A percentile compares a stretch with the other conserved stretches of the same genome.
Conservation (phyloP, 2,329 filamentous ascomycete genomes). For the Colletotrichum chlorophyti region DNA sequence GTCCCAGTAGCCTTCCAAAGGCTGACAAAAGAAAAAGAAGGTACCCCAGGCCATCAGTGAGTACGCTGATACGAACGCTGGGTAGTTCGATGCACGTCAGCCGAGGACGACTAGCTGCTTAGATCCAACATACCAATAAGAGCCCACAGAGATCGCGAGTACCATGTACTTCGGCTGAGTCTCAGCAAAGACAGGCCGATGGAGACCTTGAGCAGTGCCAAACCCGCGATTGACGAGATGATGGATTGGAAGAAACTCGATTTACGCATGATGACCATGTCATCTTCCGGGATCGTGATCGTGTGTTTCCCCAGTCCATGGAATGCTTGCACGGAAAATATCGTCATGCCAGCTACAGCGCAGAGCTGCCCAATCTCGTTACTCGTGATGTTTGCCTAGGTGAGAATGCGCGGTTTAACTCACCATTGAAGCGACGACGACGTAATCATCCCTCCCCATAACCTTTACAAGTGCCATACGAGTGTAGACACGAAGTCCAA, state of each 20-base stretch:
- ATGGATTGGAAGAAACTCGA: constrained; percentile 54
- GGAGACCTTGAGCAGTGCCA: constrained; percentile 33
- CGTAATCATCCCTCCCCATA: constrained; percentile 37
- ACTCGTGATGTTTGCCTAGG: neutral
- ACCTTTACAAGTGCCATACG: constrained; percentile 31
- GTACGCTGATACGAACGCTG: constrained; percentile 31
- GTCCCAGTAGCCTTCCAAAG: constrained; percentile 11
- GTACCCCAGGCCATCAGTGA: constrained; percentile 29
- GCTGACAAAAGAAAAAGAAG: constrained; percentile 7
- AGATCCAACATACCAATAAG: constrained; percentile 31
- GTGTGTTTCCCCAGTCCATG: constrained; percentile 55
- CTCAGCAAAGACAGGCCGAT: constrained; percentile 32
- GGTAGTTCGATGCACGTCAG: accelerated
- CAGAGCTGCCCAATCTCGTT: constrained; percentile 32
- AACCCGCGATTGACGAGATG: constrained; percentile 43
- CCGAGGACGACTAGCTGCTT: too few species aligned
- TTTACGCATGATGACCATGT: constrained; percentile 45
- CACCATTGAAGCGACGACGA: constrained; percentile 35
- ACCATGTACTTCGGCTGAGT: constrained; percentile 33
- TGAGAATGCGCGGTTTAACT: constrained; percentile 7
- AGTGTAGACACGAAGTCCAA: constrained; percentile 29
- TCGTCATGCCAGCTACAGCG: constrained; percentile 35
- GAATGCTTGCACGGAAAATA: constrained; percentile 49
- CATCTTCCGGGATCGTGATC: constrained; percentile 39
- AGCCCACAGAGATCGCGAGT: constrained; percentile 33